Conservation (phyloP, 2,329 filamentous ascomycete species). For the Triangularia setosa region DNA sequence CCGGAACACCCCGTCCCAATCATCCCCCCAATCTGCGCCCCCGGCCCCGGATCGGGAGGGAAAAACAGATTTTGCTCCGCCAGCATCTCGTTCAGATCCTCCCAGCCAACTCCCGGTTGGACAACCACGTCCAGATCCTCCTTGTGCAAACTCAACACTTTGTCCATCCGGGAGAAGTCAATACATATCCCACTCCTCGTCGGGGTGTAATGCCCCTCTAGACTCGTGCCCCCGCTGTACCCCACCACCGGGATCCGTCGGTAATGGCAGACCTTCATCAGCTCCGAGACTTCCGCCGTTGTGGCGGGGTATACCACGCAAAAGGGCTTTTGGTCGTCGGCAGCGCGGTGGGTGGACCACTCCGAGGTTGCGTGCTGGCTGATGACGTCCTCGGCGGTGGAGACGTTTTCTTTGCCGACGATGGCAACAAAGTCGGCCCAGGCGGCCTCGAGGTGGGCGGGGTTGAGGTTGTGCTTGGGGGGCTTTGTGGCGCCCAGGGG, state of each 20-base stretch:
- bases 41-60: conserved; percentile 85
- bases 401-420: conserved; percentile 62
- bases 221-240: conserved; percentile 81
- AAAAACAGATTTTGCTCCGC: conserved; percentile 76
- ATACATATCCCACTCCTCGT: conserved; percentile 81
- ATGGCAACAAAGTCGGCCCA: conserved; percentile 66
- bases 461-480: conserved; percentile 55
- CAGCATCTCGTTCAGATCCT: conserved; percentile 75
- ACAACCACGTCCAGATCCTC: conserved; percentile 73
- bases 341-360: conserved; percentile 58
- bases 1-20: conserved; percentile 70
- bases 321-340: conserved; percentile 51
- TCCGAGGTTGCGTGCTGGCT: conserved; percentile 55
- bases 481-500: conserved; percentile 49
- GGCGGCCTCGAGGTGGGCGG: conserved; percentile 63
- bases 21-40: conserved; percentile 90
- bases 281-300: conserved; percentile 78
- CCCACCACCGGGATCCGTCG: conserved; percentile 80
- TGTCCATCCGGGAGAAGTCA: conserved; percentile 82
- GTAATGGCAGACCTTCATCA: conserved; percentile 85
- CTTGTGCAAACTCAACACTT: conserved; percentile 72
- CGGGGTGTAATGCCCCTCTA: conserved; percentile 84
- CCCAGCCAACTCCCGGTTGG: conserved; percentile 82
- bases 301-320: conserved; percentile 71
- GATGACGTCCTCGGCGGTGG: conserved; percentile 54